Percentiles rank a stretch among this genome's conserved stretches.
phyloP scores from a whole-genome alignment of 1,284 basidiomycete genomes.

The Austropuccinia psidii region DNA sequence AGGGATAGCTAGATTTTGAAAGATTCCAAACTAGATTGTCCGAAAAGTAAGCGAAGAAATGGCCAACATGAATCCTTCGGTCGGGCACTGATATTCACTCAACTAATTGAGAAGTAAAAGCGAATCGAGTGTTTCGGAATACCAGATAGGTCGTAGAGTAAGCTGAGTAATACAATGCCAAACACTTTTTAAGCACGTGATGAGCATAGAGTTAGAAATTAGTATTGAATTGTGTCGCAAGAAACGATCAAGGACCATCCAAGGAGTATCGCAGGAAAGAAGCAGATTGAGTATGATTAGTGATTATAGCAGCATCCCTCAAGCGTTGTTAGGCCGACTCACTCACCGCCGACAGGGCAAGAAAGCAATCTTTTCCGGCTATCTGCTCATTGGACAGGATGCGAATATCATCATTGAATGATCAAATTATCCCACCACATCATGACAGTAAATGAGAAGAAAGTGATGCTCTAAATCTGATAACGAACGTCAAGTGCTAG shows the following conservation, averaged over 20 bases:
- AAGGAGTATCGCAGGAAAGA: too few species aligned
- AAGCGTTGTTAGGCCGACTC: too few species aligned
- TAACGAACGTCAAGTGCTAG: slow-evolving; percentile 31
- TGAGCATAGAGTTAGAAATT: too few species aligned
- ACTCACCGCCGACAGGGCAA: slow-evolving; percentile 42
- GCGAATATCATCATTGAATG: background rate
- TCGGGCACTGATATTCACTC: background rate
- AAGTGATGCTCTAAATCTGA: background rate
- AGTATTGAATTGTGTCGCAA: too few species aligned
- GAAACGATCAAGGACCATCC: too few species aligned
- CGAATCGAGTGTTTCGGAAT: slow-evolving; percentile 40
- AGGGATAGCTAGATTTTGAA: slow-evolving; percentile 56
- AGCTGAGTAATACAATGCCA: slow-evolving; percentile 40
- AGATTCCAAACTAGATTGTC: slow-evolving; percentile 38
- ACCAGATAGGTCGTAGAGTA: slow-evolving; percentile 42
- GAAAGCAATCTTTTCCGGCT: slow-evolving; percentile 44
- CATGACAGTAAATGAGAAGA: too few species aligned
- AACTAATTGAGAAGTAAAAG: slow-evolving; percentile 35
- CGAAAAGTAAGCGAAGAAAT: slow-evolving; percentile 31
- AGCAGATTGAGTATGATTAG: too few species aligned
- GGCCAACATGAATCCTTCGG: background rate
- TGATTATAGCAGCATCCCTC: too few species aligned
- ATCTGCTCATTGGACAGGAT: slow-evolving; percentile 33
- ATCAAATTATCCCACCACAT: too few species aligned
- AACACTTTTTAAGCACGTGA: slow-evolving; percentile 8